A percentile compares a stretch with the other conserved stretches of the same genome.
phyloP scores from a whole-genome alignment of 768 basidiomycete genomes.

The Tephrocybe sp. region DNA sequence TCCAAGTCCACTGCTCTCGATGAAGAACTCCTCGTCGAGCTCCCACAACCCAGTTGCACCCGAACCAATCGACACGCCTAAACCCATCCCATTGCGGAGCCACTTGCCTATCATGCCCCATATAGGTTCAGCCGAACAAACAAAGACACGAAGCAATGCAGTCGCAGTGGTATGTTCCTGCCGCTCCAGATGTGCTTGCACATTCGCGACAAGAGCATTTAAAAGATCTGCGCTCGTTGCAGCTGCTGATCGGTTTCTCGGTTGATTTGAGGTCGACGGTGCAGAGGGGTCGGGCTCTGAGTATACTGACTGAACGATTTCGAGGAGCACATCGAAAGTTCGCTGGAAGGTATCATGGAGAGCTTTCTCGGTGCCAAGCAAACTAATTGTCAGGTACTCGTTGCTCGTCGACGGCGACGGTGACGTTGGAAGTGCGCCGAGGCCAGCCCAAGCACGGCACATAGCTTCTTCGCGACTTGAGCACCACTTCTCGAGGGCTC shows the following conservation, averaged over 20 bases:
- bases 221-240: conserved; percentile 55
- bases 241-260: conserved; percentile 40
- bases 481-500: conserved; percentile 66
- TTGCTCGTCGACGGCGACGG: background rate
- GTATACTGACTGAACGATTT: conserved; percentile 37
- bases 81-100: conserved; percentile 71
- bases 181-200: conserved; percentile 58
- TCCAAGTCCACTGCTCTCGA: conserved; percentile 65
- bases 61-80: conserved; percentile 32
- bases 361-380: background rate
- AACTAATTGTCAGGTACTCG: background rate
- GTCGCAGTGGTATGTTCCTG: conserved; percentile 52
- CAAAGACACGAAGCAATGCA: conserved; percentile 62
- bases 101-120: conserved; percentile 74
- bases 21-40: conserved; percentile 77
- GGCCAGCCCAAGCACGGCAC: conserved; percentile 53
- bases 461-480: conserved; percentile 65
- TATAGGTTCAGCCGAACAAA: conserved; percentile 60
- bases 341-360: background rate
- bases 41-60: conserved; percentile 28
- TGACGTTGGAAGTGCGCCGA: background rate
- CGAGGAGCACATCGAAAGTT: conserved; percentile 55
- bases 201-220: conserved; percentile 55
- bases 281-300: conserved; percentile 21
- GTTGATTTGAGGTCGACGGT: conserved; percentile 12